Evolutionary conservation across 2,329 filamentous ascomycete genomes (phyloP).

Genomic region (Colletotrichum cordylinicola): DNA sequence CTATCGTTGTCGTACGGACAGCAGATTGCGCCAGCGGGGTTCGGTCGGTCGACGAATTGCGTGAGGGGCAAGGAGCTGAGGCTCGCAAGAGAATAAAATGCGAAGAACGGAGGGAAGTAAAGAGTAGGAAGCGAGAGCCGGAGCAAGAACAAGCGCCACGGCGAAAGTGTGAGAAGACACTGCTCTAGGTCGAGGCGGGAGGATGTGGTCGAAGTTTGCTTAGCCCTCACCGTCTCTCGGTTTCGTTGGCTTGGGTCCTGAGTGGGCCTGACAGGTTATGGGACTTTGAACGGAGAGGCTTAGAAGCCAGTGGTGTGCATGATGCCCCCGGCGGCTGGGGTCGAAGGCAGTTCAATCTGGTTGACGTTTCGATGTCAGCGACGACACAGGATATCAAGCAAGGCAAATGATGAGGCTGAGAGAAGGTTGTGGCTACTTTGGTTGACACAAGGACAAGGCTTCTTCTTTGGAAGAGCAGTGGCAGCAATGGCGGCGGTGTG

Average conservation of each 20-base stretch:
- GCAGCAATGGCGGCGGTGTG: not conserved
- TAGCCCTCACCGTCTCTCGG: not conserved
- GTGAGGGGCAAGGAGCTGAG: not conserved
- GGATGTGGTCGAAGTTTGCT: not conserved
- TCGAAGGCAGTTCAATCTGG: not conserved
- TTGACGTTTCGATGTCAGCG: not conserved
- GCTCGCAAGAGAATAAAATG: not conserved
- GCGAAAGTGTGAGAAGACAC: not conserved
- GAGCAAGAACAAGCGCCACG: not conserved
- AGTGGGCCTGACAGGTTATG: not conserved
- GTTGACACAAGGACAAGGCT: not conserved
- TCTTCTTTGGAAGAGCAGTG: not conserved
- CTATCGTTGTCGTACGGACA: not conserved
- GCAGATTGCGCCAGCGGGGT: not conserved
- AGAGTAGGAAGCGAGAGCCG: not conserved
- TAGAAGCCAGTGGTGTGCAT: constrained; percentile 10
- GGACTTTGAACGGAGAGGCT: constrained; percentile 6
- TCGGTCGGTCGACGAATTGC: not conserved
- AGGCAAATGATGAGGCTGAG: constrained; percentile 1
- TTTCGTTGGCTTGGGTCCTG: not conserved
- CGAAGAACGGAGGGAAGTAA: not conserved
- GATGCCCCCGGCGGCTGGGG: not conserved
- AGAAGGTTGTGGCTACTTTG: not conserved
- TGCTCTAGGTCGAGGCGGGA: not conserved
- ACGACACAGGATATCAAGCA: not conserved